These are phyloP conservation scores for Aspergillus sparsus DNA, from an alignment of 495 filamentous ascomycete genomes.

Conservation along the genomic window DNA sequence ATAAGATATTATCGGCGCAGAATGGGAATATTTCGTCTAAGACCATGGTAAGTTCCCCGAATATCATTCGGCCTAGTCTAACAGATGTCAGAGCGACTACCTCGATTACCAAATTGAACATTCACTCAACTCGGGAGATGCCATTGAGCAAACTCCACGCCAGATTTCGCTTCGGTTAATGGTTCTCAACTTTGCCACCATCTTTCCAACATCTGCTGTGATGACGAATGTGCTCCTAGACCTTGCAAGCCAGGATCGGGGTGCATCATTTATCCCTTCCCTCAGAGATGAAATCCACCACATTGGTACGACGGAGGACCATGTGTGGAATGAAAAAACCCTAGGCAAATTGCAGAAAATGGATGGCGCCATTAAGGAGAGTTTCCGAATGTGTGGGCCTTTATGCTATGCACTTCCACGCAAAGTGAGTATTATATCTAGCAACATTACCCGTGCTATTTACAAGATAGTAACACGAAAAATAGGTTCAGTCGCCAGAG, in stretches of 20 bases:
- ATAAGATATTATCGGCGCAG: background rate
- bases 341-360: slow-evolving; percentile 2
- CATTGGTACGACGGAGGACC: background rate
- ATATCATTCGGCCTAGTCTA: background rate
- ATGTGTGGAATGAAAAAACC: background rate
- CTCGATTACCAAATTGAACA: slow-evolving; percentile 2
- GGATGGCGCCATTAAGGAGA: slow-evolving; percentile 2
- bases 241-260: background rate
- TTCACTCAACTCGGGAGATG: slow-evolving; percentile 1
- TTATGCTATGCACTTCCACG: slow-evolving; percentile 5
- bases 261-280: background rate
- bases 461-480: background rate
- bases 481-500: slow-evolving; percentile 1
- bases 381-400: slow-evolving; percentile 2
- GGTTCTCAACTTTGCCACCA: slow-evolving; percentile 2
- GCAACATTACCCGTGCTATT: background rate
- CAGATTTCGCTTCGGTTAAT: slow-evolving; percentile 3
- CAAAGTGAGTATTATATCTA: background rate
- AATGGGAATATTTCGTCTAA: background rate
- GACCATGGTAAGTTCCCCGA: background rate
- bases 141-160: slow-evolving; percentile 1
- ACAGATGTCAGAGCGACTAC: background rate
- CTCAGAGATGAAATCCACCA: background rate
- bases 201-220: slow-evolving; percentile 5
- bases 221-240: background rate